Evolutionary conservation across 1,139 yeast species (phyloP).

Genomic region (Suhomyces panamericanus): DNA sequence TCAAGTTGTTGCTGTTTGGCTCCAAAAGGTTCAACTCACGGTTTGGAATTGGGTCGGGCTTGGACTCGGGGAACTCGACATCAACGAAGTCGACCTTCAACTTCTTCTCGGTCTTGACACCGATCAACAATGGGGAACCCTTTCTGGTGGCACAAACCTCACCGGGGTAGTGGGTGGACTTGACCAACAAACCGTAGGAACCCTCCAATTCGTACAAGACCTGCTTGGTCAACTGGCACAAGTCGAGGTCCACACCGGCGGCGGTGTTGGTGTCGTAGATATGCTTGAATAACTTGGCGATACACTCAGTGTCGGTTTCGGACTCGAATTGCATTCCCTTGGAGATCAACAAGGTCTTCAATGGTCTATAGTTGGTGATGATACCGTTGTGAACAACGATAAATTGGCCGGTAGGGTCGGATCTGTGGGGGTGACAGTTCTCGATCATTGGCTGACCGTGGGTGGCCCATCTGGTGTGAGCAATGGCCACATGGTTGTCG

Average conservation of each 20-base stretch:
- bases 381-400: constrained; percentile 97
- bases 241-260: constrained; percentile 69
- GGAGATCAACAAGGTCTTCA: constrained; percentile 73
- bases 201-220: constrained; percentile 95
- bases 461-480: constrained; percentile 99
- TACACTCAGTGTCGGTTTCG: constrained; percentile 97
- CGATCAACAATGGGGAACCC: constrained; percentile 96
- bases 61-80: constrained; percentile 82
- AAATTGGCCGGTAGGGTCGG: constrained; percentile 80
- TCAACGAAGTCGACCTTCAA: constrained; percentile 98
- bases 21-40: constrained; percentile 36
- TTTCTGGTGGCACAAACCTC: constrained; percentile 97
- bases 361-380: constrained; percentile 90
- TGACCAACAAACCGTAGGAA: constrained; percentile 93
- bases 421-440: constrained; percentile 96
- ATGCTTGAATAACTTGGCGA: constrained; percentile 92
- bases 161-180: constrained; percentile 89
- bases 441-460: constrained; percentile 88
- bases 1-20: constrained; percentile 54
- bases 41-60: constrained; percentile 12
- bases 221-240: constrained; percentile 88
- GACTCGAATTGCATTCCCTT: constrained; percentile 86
- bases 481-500: constrained; percentile 91
- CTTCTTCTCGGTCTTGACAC: constrained; percentile 93
- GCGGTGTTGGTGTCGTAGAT: constrained; percentile 77